Evolutionary conservation across 1,284 basidiomycete species (phyloP).

Genomic region (Caloboletus firmus): DNA sequence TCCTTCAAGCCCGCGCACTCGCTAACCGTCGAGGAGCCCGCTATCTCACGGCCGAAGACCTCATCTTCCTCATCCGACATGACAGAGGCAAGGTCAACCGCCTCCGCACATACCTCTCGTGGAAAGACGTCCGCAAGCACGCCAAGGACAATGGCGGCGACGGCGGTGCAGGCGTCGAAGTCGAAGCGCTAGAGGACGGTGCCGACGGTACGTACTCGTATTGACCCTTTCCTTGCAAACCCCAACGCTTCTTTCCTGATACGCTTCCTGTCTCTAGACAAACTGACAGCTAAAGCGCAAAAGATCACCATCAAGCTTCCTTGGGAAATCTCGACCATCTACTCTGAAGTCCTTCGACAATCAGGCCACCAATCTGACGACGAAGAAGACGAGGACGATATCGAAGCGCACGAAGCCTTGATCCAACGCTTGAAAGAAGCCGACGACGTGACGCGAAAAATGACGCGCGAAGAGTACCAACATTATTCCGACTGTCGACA

Average conservation of each 20-base stretch:
- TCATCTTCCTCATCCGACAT: conserved; percentile 95
- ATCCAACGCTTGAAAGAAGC: conserved; percentile 90
- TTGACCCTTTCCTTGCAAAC: background rate
- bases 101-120: conserved; percentile 90
- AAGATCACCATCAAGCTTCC: conserved; percentile 95
- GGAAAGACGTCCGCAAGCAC: conserved; percentile 97
- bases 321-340: conserved; percentile 94
- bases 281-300: conserved; percentile 80
- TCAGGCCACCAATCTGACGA: conserved; percentile 81
- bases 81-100: conserved; percentile 95
- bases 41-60: conserved; percentile 88
- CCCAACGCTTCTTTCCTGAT: background rate
- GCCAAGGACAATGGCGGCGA: conserved; percentile 87
- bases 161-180: conserved; percentile 76
- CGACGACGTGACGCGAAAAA: conserved; percentile 91
- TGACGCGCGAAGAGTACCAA: conserved; percentile 97
- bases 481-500: conserved; percentile 98
- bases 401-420: conserved; percentile 94
- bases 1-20: conserved; percentile 85
- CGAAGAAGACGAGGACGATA: conserved; percentile 94
- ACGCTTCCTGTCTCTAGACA: conserved; percentile 49
- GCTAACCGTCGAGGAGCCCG: conserved; percentile 83
- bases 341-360: conserved; percentile 77
- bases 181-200: conserved; percentile 76
- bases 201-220: conserved; percentile 54